Percentiles rank a stretch among this genome's conserved stretches.
Conservation (phyloP, 192 early-diverging fungal species). For the Phycomyces blakesleeanus region DNA sequence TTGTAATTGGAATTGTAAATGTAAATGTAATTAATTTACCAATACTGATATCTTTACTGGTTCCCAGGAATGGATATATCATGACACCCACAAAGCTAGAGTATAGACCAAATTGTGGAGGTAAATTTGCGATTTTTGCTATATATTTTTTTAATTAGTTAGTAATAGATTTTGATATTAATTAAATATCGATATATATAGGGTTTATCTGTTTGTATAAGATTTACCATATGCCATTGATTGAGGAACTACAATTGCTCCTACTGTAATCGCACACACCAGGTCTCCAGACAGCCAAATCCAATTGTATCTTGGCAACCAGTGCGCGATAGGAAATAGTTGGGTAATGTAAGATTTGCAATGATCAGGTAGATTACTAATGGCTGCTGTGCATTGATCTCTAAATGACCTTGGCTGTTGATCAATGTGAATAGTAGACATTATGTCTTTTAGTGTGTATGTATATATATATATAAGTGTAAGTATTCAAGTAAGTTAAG, state of each 20-base stretch:
- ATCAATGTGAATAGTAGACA: too few relatives aligned
- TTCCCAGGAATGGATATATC: conserved; percentile 69
- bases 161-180: background rate
- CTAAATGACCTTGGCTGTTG: too few relatives aligned
- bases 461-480: too few relatives aligned
- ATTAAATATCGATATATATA: too few relatives aligned
- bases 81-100: conserved; percentile 68
- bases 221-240: conserved; percentile 57
- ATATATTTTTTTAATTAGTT: too few relatives aligned
- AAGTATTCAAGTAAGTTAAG: too few relatives aligned
- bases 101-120: conserved; percentile 73
- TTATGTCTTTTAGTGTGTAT: too few relatives aligned
- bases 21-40: too few relatives aligned
- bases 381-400: too few relatives aligned
- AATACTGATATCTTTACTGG: conserved; percentile 71
- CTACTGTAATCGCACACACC: conserved; percentile 71
- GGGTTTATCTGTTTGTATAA: too few relatives aligned
- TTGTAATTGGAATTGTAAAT: too few relatives aligned
- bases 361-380: background rate
- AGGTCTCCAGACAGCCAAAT: conserved; percentile 64
- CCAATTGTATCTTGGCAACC: conserved; percentile 48
- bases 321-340: conserved; percentile 46
- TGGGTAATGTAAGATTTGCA: conserved; percentile 5
- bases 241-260: conserved; percentile 72
- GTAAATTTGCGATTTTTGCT: conserved; percentile 69